Evolutionary conservation across 208 protist species (phyloP).

Genomic region (Phytomonas sp.): DNA sequence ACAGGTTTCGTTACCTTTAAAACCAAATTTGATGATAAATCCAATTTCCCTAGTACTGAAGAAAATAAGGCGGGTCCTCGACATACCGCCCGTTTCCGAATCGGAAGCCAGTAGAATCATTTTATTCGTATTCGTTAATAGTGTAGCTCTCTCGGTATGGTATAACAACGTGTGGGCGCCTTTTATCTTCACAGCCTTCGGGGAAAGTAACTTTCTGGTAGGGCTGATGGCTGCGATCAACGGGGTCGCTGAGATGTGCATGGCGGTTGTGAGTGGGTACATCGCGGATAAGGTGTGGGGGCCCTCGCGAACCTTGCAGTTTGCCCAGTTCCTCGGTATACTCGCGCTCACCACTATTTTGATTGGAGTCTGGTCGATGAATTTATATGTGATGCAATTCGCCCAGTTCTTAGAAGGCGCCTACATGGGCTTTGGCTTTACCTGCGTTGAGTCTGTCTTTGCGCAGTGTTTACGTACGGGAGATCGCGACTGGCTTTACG

Average conservation of each 20-base stretch:
- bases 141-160: slow-evolving; percentile 62
- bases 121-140: slow-evolving; percentile 65
- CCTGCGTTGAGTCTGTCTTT: slow-evolving; percentile 58
- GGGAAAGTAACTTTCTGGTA: slow-evolving; percentile 47
- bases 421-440: slow-evolving; percentile 60
- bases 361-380: slow-evolving; percentile 24
- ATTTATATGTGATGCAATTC: slow-evolving; percentile 27
- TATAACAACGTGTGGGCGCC: slow-evolving; percentile 68
- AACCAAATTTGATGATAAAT: background rate
- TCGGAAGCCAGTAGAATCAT: slow-evolving; percentile 56
- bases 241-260: slow-evolving; percentile 39
- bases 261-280: slow-evolving; percentile 39
- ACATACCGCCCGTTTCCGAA: slow-evolving; percentile 23
- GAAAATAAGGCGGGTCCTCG: slow-evolving; percentile 4
- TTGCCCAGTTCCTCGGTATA: slow-evolving; percentile 36
- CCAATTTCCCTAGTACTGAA: background rate
- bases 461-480: slow-evolving; percentile 49
- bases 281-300: slow-evolving; percentile 46
- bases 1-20: slow-evolving; percentile 6
- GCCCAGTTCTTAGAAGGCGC: slow-evolving; percentile 54
- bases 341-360: slow-evolving; percentile 29
- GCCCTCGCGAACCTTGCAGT: slow-evolving; percentile 38
- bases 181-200: slow-evolving; percentile 45
- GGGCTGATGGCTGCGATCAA: slow-evolving; percentile 56
- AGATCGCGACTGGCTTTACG: slow-evolving; percentile 59